These are phyloP conservation scores for Pseudofabraea citricarpa DNA, from an alignment of 2,329 filamentous ascomycete species.

Conservation along the genomic window DNA sequence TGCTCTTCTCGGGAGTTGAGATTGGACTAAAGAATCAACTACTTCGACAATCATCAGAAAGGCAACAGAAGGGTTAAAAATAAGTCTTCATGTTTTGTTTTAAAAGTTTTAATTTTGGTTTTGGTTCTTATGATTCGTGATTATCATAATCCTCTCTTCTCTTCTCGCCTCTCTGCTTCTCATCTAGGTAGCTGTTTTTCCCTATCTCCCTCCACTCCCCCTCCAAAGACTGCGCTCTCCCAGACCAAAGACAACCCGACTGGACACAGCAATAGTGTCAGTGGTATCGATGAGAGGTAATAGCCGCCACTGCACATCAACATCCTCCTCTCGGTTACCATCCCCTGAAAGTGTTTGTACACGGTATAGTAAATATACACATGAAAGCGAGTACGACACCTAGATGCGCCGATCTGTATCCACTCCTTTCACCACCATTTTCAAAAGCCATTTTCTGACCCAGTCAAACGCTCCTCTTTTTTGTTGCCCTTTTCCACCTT, in stretches of 20 bases:
- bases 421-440: no score
- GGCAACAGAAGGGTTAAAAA: no score
- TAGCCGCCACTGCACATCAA: conserved; percentile 18
- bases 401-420: no score
- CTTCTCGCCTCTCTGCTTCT: background rate
- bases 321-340: background rate
- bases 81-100: no score
- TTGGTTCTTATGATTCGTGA: no score
- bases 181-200: background rate
- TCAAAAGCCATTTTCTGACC: background rate
- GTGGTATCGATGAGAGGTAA: conserved; percentile 19
- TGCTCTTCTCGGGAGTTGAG: no score
- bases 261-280: background rate
- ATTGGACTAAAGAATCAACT: no score
- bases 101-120: no score
- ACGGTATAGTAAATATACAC: background rate
- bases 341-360: background rate
- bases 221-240: conserved; percentile 27
- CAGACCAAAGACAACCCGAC: conserved; percentile 9
- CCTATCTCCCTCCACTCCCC: background rate
- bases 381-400: background rate
- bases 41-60: no score
- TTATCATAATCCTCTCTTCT: background rate
- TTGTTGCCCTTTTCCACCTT: background rate
- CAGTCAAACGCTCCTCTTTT: background rate